Conservation (phyloP, 1,139 yeast genomes). For the Yamadazyma dushanensis region DNA sequence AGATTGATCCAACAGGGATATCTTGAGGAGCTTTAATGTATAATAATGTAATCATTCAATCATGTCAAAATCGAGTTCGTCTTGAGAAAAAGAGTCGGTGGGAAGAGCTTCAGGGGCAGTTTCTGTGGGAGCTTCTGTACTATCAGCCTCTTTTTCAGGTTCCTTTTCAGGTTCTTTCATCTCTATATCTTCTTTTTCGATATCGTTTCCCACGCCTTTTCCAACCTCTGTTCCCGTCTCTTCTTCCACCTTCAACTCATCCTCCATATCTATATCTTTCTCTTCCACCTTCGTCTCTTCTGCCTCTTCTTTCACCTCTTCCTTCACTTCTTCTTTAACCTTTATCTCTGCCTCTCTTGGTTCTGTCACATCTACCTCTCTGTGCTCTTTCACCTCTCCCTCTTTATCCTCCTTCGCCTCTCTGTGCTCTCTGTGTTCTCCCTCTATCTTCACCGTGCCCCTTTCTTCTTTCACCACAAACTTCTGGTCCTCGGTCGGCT, state of each 20-base stretch:
- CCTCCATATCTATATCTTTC: neutral
- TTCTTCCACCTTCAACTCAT: constrained; percentile 1
- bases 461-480: constrained; percentile 7
- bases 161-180: constrained; percentile 4
- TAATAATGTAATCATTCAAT: constrained; percentile 1
- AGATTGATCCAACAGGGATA: constrained; percentile 93
- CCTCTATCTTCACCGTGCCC: constrained; percentile 2
- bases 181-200: constrained; percentile 1
- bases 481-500: constrained; percentile 14
- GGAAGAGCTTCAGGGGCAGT: neutral
- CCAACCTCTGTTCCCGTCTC: neutral
- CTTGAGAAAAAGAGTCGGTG: too few relatives aligned
- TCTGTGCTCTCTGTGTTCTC: neutral
- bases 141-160: neutral
- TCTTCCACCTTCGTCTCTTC: constrained; percentile 1
- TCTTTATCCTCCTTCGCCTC: constrained; percentile 4
- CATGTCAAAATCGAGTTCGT: constrained; percentile 5
- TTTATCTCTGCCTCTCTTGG: neutral
- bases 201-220: neutral
- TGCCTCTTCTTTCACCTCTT: constrained; percentile 1
- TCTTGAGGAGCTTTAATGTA: constrained; percentile 52
- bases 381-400: constrained; percentile 3
- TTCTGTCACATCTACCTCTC: neutral
- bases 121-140: neutral
- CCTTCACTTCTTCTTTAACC: neutral